Evolutionary conservation across 2,329 filamentous ascomycete species (phyloP).

Genomic region (Coniochaeta pulveracea): DNA sequence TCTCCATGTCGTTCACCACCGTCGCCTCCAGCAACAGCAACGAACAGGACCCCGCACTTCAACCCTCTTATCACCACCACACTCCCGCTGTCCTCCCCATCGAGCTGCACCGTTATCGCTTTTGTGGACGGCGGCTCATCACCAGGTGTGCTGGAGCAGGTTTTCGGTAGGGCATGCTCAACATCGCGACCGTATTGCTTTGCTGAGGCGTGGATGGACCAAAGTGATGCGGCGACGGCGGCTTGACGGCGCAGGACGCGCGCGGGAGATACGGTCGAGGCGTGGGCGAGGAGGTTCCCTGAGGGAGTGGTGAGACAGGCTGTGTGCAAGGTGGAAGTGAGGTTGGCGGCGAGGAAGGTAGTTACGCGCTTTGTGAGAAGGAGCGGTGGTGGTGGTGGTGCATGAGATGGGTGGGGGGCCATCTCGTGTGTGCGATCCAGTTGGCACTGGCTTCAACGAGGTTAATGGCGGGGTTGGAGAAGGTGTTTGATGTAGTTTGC

Average conservation of each 20-base stretch:
- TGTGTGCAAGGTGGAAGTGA: constrained; percentile 44
- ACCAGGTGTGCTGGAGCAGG: constrained; percentile 5
- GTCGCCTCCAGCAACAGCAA: constrained; percentile 38
- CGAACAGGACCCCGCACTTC: constrained; percentile 48
- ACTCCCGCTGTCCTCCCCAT: constrained; percentile 26
- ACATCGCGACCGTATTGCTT: constrained; percentile 19
- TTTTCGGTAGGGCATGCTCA: constrained; percentile 9
- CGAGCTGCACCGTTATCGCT: constrained; percentile 45
- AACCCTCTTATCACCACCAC: constrained; percentile 48
- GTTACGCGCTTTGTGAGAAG: constrained; percentile 57
- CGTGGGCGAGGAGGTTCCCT: constrained; percentile 53
- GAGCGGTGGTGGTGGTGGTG: constrained; percentile 37
- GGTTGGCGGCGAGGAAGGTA: constrained; percentile 47
- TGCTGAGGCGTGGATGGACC: constrained; percentile 41
- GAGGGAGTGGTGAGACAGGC: constrained; percentile 47
- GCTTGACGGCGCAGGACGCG: constrained; percentile 49
- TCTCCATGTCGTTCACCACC: constrained; percentile 27
- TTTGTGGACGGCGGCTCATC: constrained; percentile 6
- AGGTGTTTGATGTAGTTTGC: too few relatives aligned
- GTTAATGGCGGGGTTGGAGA: too few relatives aligned
- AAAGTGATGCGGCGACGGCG: constrained; percentile 52
- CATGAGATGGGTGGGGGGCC: constrained; percentile 5
- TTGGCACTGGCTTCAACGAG: too few relatives aligned
- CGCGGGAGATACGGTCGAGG: constrained; percentile 39
- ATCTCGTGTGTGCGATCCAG: neutral